These are phyloP conservation scores for Begonia loranthoides DNA, from an alignment of 306 rosid genomes.

Conservation along the genomic window DNA sequence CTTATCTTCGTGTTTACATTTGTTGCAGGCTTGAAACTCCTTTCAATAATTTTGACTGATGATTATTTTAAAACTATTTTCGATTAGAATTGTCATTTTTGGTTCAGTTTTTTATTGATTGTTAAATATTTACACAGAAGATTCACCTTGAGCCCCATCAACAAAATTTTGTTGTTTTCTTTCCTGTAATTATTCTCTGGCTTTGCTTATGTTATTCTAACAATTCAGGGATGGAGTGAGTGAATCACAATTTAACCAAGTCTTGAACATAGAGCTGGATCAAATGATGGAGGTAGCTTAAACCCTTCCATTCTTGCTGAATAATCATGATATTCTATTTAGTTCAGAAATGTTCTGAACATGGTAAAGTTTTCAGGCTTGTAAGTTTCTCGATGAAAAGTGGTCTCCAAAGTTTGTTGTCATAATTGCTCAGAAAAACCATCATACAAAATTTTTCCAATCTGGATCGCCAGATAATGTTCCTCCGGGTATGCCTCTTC, in stretches of 20 bases:
- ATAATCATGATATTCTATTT: neutral
- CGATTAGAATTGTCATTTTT: too few species aligned
- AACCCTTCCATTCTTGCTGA: neutral
- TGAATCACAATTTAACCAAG: slow-evolving; percentile 88
- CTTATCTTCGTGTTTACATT: too few species aligned
- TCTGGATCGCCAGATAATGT: slow-evolving; percentile 64
- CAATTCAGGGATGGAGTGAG: slow-evolving; percentile 80
- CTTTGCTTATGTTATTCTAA: too few species aligned
- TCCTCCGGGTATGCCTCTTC: slow-evolving; percentile 46
- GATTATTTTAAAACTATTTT: too few species aligned
- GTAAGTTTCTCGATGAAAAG: slow-evolving; percentile 68
- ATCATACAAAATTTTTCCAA: slow-evolving; percentile 86
- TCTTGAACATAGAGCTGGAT: slow-evolving; percentile 59
- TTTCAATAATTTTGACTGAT: too few species aligned
- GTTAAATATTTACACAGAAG: too few species aligned
- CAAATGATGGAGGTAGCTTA: slow-evolving; percentile 59
- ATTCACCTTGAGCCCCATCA: too few species aligned
- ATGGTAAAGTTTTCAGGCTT: slow-evolving; percentile 28
- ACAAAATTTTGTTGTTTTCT: too few species aligned
- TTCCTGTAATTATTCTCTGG: too few species aligned
- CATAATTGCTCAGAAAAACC: slow-evolving; percentile 84
- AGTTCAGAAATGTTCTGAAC: neutral
- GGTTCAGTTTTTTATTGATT: too few species aligned
- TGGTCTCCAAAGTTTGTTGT: slow-evolving; percentile 83
- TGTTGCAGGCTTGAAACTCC: too few species aligned